Evolutionary conservation across 23 red algal species (phyloP), one percentile per base, ranked within the genome.

Genomic region (Cyanidiococcus yangmingshanensis): DNA sequence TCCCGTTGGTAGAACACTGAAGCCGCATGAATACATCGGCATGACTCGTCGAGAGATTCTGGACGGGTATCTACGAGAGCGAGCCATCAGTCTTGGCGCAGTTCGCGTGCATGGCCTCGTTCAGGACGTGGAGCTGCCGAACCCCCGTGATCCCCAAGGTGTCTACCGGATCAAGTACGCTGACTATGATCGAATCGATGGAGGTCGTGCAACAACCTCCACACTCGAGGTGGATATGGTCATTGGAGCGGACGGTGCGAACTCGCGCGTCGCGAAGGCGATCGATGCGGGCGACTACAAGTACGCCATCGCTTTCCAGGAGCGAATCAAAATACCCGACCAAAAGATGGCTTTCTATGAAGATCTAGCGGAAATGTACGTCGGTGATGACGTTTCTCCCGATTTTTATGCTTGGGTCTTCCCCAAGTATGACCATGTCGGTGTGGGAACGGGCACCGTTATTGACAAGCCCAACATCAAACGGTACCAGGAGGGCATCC

Each of bases 391-490:
- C 59, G 89, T 98, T 0, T 92, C 88, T 12, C 94, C 94, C 15
- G 94, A 98, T 50, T 98, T 98, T 33, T 98, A 98, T 80, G 94
- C 88, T 2, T 98, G 94, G 94, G 94, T 98, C 15, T 98, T 98
- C 86, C 94, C 94, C 37, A 98, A 98, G 86, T 91, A 98, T 77
- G 94, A 98, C 77, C 94, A 98, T 40, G 94, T 98, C 33, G 94
- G 84, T 31, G 94, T 98, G 0, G 94, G 94, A 57, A 98, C 94
- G 2, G 94, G 94, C 0, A 98, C 94, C 27, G 94, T 98, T 39
- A 83, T 98, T 51, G 88, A 98, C 84, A 76, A 86, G 38, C 85
- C 88, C 1, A 51, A 75, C 76, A 98, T 98, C 83, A 98, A 98
- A 84, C 74, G 91, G 41, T 98, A 98, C 59, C 87, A 98, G 59